Evolutionary conservation across 2,329 filamentous ascomycete genomes (phyloP).

Genomic region (Grosmannia huntii): DNA sequence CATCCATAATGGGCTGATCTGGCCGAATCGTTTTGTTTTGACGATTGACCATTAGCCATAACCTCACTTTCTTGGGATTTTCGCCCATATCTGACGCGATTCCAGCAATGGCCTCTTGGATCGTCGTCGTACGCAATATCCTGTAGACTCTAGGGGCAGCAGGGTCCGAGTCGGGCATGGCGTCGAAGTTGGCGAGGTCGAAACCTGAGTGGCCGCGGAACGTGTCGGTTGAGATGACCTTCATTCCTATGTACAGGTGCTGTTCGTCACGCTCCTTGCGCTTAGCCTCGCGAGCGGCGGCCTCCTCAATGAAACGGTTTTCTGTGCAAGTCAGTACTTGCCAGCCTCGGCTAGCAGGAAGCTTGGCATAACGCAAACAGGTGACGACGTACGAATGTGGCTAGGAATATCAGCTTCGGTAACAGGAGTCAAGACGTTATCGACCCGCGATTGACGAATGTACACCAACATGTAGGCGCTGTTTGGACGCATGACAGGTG

Average conservation of each 20-base stretch:
- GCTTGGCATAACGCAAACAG: too few species aligned
- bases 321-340: constrained; percentile 28
- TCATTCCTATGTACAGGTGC: constrained; percentile 79
- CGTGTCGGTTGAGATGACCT: constrained; percentile 68
- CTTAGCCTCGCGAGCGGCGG: constrained; percentile 58
- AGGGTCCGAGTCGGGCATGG: constrained; percentile 40
- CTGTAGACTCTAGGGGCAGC: constrained; percentile 62
- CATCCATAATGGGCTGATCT: constrained; percentile 72
- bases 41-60: constrained; percentile 97
- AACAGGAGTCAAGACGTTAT: constrained; percentile 67
- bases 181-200: constrained; percentile 62
- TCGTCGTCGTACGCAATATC: constrained; percentile 59
- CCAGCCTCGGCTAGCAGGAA: not conserved
- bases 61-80: constrained; percentile 57
- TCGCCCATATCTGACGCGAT: constrained; percentile 59
- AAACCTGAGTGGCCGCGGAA: constrained; percentile 75
- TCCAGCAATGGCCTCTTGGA: constrained; percentile 59
- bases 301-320: constrained; percentile 69
- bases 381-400: constrained; percentile 51
- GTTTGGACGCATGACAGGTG: constrained; percentile 50
- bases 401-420: constrained; percentile 65
- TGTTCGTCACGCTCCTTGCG: constrained; percentile 87
- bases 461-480: constrained; percentile 99
- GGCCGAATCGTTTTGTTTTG: constrained; percentile 95
- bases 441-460: constrained; percentile 74